A percentile compares a stretch with the other conserved stretches of the same genome.
Conservation (phyloP, 139 green algal species). For the Tetraselmis chui region DNA sequence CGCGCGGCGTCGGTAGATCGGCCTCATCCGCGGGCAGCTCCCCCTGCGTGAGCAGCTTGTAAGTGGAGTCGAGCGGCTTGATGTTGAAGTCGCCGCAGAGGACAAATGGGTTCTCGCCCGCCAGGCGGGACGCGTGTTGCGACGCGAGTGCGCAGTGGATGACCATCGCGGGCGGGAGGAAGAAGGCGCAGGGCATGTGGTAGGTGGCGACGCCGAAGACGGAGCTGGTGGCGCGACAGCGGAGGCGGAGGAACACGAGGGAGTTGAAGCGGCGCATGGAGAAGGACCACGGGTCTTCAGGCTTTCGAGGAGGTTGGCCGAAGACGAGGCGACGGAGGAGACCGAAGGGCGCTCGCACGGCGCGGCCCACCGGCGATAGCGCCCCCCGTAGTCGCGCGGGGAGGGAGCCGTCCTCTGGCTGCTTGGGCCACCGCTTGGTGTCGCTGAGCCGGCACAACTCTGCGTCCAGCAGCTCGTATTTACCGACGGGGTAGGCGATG, state of each 20-base stretch:
- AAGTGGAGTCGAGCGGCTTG: constrained; percentile 7
- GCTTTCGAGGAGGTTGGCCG: not conserved
- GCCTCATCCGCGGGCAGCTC: not conserved
- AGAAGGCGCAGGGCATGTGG: constrained; percentile 18
- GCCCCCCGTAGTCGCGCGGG: not conserved
- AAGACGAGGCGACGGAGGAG: not conserved
- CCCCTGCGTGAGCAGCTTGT: constrained; percentile 8
- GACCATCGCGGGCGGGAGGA: constrained; percentile 4
- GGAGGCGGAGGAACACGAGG: constrained; percentile 5
- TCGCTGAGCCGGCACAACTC: constrained; percentile 5
- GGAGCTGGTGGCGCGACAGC: not conserved
- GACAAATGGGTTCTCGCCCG: not conserved
- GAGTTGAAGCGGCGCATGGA: constrained; percentile 6
- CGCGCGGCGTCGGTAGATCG: not conserved
- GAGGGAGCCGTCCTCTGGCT: not conserved
- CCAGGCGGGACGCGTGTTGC: not conserved
- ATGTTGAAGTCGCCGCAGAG: constrained; percentile 18
- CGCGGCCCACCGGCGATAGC: not conserved
- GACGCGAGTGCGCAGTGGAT: constrained; percentile 13
- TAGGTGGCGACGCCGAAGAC: constrained; percentile 9
- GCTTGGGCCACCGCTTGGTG: constrained; percentile 12
- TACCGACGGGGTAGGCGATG: constrained; percentile 7
- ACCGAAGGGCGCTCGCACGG: not conserved
- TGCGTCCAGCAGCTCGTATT: not conserved
- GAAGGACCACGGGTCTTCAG: constrained; percentile 4